phyloP scores from a whole-genome alignment of 306 rosid genomes.

The Glycine tomentella region DNA sequence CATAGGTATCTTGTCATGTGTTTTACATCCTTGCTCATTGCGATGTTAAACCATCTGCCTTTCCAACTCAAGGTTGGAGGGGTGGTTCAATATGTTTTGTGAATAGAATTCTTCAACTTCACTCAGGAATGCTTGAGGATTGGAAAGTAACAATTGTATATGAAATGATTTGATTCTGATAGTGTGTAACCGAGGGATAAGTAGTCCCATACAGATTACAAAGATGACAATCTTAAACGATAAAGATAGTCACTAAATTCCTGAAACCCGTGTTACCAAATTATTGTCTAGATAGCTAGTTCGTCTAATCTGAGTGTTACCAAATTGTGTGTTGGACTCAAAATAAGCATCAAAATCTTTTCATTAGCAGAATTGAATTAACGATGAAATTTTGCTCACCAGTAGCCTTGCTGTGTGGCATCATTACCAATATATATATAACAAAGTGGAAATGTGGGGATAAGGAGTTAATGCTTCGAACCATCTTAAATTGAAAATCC shows the following conservation, averaged over 20 bases:
- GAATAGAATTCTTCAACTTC: conserved; percentile 3
- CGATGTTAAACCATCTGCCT: conserved; percentile 12
- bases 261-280: neutral
- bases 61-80: conserved; percentile 18
- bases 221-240: neutral
- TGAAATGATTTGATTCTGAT: conserved; percentile 21
- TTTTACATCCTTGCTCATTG: conserved; percentile 31
- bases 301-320: no score
- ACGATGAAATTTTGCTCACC: no score
- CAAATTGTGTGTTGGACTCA: no score
- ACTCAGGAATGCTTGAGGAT: conserved; percentile 20
- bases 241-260: neutral
- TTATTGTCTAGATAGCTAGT: no score
- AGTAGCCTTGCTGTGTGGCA: no score
- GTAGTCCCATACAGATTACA: neutral
- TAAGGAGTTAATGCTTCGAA: no score
- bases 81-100: conserved; percentile 35
- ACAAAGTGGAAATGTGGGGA: no score
- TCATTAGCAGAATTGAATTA: no score
- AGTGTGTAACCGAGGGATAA: conserved; percentile 1
- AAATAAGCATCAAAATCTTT: no score
- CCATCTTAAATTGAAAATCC: no score
- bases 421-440: no score
- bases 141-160: conserved; percentile 4
- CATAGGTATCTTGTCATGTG: conserved; percentile 9